Percentiles rank a stretch among this genome's conserved stretches.
Conservation (phyloP, 768 basidiomycete species). For the Epithele typhae region DNA sequence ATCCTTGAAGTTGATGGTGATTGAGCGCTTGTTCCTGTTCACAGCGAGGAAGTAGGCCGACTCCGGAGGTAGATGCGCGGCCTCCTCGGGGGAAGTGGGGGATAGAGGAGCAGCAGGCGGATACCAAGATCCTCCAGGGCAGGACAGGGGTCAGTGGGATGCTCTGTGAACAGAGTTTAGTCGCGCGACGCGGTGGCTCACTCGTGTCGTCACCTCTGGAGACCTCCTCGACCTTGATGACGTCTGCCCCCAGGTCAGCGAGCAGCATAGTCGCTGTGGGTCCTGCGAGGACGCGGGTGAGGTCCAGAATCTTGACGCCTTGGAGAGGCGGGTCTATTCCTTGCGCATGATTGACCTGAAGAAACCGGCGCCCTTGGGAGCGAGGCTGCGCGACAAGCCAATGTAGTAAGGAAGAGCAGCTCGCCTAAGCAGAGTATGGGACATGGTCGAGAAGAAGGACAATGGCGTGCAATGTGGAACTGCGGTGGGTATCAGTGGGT, state of each 20-base stretch:
- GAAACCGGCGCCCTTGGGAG: not conserved
- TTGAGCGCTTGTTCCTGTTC: slow-evolving; percentile 86
- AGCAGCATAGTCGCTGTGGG: slow-evolving; percentile 91
- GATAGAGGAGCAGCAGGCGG: slow-evolving; percentile 46
- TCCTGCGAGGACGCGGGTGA: slow-evolving; percentile 89
- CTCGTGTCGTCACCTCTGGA: slow-evolving; percentile 87
- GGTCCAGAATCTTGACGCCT: slow-evolving; percentile 80
- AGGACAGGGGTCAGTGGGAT: slow-evolving; percentile 5
- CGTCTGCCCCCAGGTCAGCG: slow-evolving; percentile 88
- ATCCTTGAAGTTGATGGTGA: slow-evolving; percentile 85
- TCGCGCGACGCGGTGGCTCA: slow-evolving; percentile 28
- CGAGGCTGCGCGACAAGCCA: not conserved
- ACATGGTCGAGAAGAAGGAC: not conserved
- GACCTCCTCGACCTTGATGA: slow-evolving; percentile 86
- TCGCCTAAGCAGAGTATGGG: not conserved
- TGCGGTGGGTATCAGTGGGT: too few relatives aligned
- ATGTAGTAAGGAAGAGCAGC: not conserved
- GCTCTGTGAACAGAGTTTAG: slow-evolving; percentile 11
- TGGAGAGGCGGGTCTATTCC: slow-evolving; percentile 77
- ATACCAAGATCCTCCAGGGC: slow-evolving; percentile 54
- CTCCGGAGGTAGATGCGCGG: slow-evolving; percentile 75
- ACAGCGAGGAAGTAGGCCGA: slow-evolving; percentile 89
- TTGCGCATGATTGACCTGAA: slow-evolving; percentile 4
- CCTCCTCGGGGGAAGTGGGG: slow-evolving; percentile 41
- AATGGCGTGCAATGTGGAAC: too few relatives aligned